These are phyloP conservation scores for Metschnikowia gelsemii DNA, from an alignment of 805 yeast genomes.

Conservation along the genomic window DNA sequence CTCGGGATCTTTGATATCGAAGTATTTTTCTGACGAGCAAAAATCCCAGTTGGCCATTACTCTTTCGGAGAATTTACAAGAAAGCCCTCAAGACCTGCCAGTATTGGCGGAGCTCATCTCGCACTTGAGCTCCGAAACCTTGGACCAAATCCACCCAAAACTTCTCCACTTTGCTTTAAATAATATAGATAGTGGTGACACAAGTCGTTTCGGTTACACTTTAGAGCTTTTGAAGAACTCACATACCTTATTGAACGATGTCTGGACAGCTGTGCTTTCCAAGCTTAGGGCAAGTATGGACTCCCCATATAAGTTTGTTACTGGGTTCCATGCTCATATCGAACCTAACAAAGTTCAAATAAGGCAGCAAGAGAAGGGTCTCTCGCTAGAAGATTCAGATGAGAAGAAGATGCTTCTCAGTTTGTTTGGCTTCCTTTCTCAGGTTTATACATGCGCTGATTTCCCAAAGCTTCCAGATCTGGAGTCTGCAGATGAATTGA, in stretches of 20 bases:
- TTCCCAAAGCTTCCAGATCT: background rate
- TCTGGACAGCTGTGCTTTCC: conserved; percentile 3
- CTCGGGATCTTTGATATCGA: conserved; percentile 10
- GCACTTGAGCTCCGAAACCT: conserved; percentile 6
- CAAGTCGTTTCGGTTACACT: background rate
- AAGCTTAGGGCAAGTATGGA: conserved; percentile 7
- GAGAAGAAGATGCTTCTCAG: background rate
- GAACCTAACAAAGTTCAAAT: too few species aligned
- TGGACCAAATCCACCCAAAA: conserved; percentile 10
- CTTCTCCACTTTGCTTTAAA: conserved; percentile 6
- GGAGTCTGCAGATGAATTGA: conserved; percentile 20
- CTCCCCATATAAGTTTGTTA: conserved; percentile 14
- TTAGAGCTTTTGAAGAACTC: conserved; percentile 7
- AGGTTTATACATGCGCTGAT: conserved; percentile 1
- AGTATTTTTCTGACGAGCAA: conserved; percentile 13
- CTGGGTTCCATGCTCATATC: conserved; percentile 6
- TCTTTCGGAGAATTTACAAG: conserved; percentile 7
- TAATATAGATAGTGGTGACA: conserved; percentile 4
- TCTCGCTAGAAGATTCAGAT: too few species aligned
- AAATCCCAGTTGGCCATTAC: conserved; percentile 9
- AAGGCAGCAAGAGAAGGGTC: too few species aligned
- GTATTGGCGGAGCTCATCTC: conserved; percentile 16
- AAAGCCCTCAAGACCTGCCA: conserved; percentile 11
- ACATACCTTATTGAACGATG: conserved; percentile 3
- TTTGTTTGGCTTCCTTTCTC: conserved; percentile 6